Evolutionary conservation across 441 rosid genomes (phyloP).

Genomic region (Pelargonium cotyledonis): DNA sequence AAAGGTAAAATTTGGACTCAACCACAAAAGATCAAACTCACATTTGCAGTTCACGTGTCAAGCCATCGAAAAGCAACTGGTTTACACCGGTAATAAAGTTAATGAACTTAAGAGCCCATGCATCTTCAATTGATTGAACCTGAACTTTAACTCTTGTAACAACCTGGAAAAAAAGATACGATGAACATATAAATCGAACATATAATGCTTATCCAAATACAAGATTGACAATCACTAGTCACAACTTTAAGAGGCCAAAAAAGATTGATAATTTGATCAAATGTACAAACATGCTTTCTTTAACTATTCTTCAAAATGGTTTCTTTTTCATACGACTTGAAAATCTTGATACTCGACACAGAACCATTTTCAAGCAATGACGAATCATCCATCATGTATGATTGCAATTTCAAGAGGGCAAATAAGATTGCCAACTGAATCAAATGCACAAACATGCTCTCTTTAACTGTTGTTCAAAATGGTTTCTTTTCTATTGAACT

Average conservation of each 20-base stretch:
- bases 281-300: too few relatives aligned
- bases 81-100: conserved; percentile 55
- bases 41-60: conserved; percentile 76
- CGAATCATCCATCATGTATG: too few relatives aligned
- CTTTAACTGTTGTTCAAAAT: too few relatives aligned
- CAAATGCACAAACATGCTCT: not conserved
- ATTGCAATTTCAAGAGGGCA: not conserved
- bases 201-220: not conserved
- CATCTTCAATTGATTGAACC: conserved; percentile 51
- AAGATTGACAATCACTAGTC: too few relatives aligned
- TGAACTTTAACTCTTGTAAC: conserved; percentile 40
- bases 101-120: conserved; percentile 60
- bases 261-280: too few relatives aligned
- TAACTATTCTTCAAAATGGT: too few relatives aligned
- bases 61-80: conserved; percentile 59
- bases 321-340: too few relatives aligned
- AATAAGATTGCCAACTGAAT: not conserved
- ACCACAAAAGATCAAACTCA: conserved; percentile 36
- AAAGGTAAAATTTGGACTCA: conserved; percentile 3
- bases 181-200: not conserved
- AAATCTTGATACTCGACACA: too few relatives aligned
- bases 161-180: conserved; percentile 35
- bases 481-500: too few relatives aligned
- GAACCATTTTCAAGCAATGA: too few relatives aligned
- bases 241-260: too few relatives aligned